Conservation (phyloP, 2,329 filamentous ascomycete genomes). For the Xylariaceae sp. region DNA sequence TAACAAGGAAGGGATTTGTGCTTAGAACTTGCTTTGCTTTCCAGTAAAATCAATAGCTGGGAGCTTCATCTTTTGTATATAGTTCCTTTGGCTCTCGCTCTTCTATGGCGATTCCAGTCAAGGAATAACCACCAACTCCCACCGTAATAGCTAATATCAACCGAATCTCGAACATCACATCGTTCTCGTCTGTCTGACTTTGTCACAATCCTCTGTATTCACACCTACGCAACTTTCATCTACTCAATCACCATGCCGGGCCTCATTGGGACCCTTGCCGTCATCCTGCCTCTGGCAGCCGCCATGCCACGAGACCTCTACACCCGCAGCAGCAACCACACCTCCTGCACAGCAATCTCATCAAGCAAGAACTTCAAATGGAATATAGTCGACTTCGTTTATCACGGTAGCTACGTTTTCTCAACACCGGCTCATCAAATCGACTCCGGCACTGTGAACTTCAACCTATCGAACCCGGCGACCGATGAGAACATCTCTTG, state of each 20-base stretch:
- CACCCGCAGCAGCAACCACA: conserved; percentile 23
- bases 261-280: conserved; percentile 24
- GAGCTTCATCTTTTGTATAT: too few species aligned
- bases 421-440: conserved; percentile 50
- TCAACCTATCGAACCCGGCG: conserved; percentile 47
- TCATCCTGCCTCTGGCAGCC: conserved; percentile 25
- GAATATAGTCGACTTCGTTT: conserved; percentile 43
- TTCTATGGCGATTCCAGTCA: too few species aligned
- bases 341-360: conserved; percentile 25
- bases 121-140: too few species aligned
- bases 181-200: too few species aligned
- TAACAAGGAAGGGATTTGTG: too few species aligned
- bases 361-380: conserved; percentile 34
- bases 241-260: conserved; percentile 20
- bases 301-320: conserved; percentile 23
- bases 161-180: too few species aligned
- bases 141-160: too few species aligned
- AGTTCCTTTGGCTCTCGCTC: too few species aligned
- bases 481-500: conserved; percentile 37
- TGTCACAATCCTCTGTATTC: too few species aligned
- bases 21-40: too few species aligned
- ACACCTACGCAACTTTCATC: too few species aligned
- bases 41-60: too few species aligned
- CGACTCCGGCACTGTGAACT: conserved; percentile 44
- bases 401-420: conserved; percentile 46